phyloP scores from a whole-genome alignment of 768 basidiomycete species.

The Xerocomus brunneocitrinus region DNA sequence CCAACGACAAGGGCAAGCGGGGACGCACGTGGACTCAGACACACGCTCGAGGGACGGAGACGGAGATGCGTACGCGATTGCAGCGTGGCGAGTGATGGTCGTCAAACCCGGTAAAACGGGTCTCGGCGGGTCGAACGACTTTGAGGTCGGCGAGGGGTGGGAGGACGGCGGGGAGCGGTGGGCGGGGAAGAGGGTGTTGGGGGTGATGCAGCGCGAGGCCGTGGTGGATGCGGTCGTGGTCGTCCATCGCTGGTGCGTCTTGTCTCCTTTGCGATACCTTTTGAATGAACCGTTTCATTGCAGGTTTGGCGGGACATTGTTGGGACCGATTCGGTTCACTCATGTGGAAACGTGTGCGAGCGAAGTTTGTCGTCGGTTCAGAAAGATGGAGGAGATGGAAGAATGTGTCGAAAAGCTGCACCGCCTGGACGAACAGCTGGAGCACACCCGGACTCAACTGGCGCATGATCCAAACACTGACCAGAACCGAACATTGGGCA shows the following conservation, averaged over 20 bases:
- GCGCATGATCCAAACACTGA: neutral
- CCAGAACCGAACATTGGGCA: neutral
- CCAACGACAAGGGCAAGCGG: neutral
- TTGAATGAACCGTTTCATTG: neutral
- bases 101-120: slow-evolving; percentile 63
- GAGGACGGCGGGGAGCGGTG: slow-evolving; percentile 79
- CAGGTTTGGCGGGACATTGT: slow-evolving; percentile 79
- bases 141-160: slow-evolving; percentile 55
- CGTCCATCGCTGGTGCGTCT: slow-evolving; percentile 67
- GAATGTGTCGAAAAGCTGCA: slow-evolving; percentile 53
- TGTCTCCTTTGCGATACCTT: neutral
- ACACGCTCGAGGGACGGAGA: slow-evolving; percentile 11
- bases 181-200: slow-evolving; percentile 59
- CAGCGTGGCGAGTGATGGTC: slow-evolving; percentile 77
- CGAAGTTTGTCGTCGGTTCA: slow-evolving; percentile 71
- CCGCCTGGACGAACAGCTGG: slow-evolving; percentile 58
- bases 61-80: slow-evolving; percentile 60
- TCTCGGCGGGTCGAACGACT: slow-evolving; percentile 69
- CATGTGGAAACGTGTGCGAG: slow-evolving; percentile 74
- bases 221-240: slow-evolving; percentile 76
- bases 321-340: slow-evolving; percentile 70
- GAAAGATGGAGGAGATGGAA: slow-evolving; percentile 61
- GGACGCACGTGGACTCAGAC: neutral
- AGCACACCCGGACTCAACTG: slow-evolving; percentile 48
- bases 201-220: slow-evolving; percentile 64